Evolutionary conservation across 2,329 filamentous ascomycete species (phyloP).

Genomic region (Hyphodiscus sp.): DNA sequence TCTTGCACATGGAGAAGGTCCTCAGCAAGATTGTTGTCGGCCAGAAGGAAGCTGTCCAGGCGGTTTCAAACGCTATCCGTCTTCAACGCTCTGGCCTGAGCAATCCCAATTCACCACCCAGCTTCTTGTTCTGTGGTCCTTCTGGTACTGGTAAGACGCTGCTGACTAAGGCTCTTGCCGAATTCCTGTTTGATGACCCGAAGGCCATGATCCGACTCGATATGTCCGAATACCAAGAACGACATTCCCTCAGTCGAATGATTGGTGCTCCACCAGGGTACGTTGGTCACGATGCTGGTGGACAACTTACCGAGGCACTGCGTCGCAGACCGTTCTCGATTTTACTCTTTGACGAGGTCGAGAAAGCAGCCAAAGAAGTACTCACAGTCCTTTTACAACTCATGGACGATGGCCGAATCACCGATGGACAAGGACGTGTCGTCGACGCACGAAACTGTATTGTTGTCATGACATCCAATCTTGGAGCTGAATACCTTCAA

Average conservation of each 20-base stretch:
- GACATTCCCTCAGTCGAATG: conserved; percentile 92
- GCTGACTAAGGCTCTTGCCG: conserved; percentile 91
- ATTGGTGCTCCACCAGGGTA: conserved; percentile 97
- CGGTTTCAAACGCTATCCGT: conserved; percentile 92
- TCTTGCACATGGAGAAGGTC: conserved; percentile 92
- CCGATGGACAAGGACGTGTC: conserved; percentile 90
- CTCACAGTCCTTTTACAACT: conserved; percentile 96
- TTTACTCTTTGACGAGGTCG: conserved; percentile 93
- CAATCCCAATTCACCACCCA: conserved; percentile 95
- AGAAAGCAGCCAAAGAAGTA: conserved; percentile 97
- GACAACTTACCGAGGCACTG: conserved; percentile 90
- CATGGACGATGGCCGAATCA: conserved; percentile 98
- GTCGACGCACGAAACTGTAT: conserved; percentile 98
- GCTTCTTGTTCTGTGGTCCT: conserved; percentile 97
- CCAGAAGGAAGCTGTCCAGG: conserved; percentile 86
- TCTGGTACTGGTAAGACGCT: conserved; percentile 98
- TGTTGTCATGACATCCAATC: conserved; percentile 97
- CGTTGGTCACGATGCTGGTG: conserved; percentile 91
- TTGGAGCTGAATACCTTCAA: conserved; percentile 89
- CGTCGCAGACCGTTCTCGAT: conserved; percentile 96
- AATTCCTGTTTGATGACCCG: conserved; percentile 95
- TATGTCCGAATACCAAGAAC: conserved; percentile 99
- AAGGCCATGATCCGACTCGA: conserved; percentile 99
- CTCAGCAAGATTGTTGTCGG: conserved; percentile 82
- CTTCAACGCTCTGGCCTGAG: conserved; percentile 88